A percentile compares a stretch with the other conserved stretches of the same genome.
Conservation (phyloP, 345 rosid genomes). For the Brassica nigra region DNA sequence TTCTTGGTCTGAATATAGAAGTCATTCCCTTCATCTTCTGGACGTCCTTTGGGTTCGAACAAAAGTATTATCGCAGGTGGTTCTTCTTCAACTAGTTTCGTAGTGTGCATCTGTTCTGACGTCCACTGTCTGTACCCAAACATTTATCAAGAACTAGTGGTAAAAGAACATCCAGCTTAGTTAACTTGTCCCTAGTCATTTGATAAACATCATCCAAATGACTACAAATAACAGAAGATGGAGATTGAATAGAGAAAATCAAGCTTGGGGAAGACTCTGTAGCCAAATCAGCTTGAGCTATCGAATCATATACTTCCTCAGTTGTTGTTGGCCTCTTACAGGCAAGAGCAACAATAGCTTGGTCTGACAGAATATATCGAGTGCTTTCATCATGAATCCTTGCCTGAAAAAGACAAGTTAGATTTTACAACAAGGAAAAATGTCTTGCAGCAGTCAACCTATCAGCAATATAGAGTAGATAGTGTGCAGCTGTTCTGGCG, state of each 20-base stretch:
- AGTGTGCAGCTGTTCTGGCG: constrained; percentile 84
- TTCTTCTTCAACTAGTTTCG: constrained; percentile 57
- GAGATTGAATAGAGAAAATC: constrained; percentile 45
- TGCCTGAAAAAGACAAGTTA: constrained; percentile 51
- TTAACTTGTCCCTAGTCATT: constrained; percentile 49
- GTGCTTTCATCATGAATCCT: constrained; percentile 93
- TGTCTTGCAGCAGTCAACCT: constrained; percentile 42
- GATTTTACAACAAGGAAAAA: not conserved
- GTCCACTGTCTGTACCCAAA: constrained; percentile 49
- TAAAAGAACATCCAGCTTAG: constrained; percentile 49
- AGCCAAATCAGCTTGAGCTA: constrained; percentile 64
- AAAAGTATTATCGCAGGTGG: constrained; percentile 92
- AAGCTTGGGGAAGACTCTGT: constrained; percentile 47
- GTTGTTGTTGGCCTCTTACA: constrained; percentile 48
- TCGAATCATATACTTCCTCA: constrained; percentile 48
- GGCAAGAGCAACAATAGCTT: constrained; percentile 70
- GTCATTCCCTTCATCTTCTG: constrained; percentile 95
- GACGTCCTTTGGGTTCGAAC: constrained; percentile 97
- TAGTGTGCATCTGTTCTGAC: too few species aligned
- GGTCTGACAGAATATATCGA: constrained; percentile 80
- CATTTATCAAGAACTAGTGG: constrained; percentile 61
- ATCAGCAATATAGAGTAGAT: constrained; percentile 70
- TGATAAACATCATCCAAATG: constrained; percentile 61
- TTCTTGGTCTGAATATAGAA: constrained; percentile 92
- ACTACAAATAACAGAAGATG: constrained; percentile 68